Percentiles rank a stretch among this genome's conserved stretches.
Evolutionary conservation across 1,284 basidiomycete species (phyloP).

Genomic region (Pseudozyma thailandica): DNA sequence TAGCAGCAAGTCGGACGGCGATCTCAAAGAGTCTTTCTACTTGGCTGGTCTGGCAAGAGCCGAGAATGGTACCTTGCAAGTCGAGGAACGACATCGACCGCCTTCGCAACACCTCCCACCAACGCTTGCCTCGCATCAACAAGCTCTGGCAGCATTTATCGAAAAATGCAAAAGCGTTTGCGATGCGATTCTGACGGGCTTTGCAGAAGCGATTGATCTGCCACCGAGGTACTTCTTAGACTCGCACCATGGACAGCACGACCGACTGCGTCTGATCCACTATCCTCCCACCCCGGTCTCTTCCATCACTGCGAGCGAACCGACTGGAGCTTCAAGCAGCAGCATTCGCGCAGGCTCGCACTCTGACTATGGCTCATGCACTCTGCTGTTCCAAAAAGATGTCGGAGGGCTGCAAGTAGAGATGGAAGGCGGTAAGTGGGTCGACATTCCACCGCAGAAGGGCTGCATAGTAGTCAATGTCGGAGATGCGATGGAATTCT

Average conservation of each 20-base stretch:
- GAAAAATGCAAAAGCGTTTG: slow-evolving; percentile 49
- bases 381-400: slow-evolving; percentile 84
- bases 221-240: slow-evolving; percentile 26
- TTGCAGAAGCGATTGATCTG: slow-evolving; percentile 50
- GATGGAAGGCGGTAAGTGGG: slow-evolving; percentile 69
- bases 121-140: slow-evolving; percentile 11
- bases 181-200: slow-evolving; percentile 39
- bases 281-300: slow-evolving; percentile 49
- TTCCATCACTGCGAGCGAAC: background rate
- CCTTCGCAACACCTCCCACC: slow-evolving; percentile 45
- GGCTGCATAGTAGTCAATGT: slow-evolving; percentile 85
- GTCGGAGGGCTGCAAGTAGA: slow-evolving; percentile 83
- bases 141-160: slow-evolving; percentile 33
- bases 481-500: slow-evolving; percentile 76
- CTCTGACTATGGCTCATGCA: slow-evolving; percentile 82
- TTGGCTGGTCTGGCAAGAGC: slow-evolving; percentile 33
- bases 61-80: slow-evolving; percentile 1
- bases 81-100: slow-evolving; percentile 11
- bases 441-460: slow-evolving; percentile 80
- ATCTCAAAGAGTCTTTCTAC: slow-evolving; percentile 63
- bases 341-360: slow-evolving; percentile 58
- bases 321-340: background rate
- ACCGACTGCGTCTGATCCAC: slow-evolving; percentile 58
- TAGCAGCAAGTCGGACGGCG: slow-evolving; percentile 32
- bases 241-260: slow-evolving; percentile 47